phyloP scores from a whole-genome alignment of 2,329 filamentous ascomycete genomes.

The Sporothrix pseudoabietina region DNA sequence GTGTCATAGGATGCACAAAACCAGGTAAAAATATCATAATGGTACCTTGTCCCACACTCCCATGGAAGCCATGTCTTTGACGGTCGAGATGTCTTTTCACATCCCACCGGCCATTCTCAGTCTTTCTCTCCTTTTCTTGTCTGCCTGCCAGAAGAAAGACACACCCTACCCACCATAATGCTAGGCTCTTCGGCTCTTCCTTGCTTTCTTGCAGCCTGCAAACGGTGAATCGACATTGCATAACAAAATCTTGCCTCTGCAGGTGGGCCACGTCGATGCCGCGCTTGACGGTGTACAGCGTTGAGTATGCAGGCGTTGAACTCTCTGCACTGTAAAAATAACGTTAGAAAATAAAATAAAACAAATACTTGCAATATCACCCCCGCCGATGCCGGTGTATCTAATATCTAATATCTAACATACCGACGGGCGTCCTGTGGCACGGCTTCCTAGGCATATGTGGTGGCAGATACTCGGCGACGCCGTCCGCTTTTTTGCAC shows the following conservation, averaged over 20 bases:
- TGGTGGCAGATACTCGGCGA: background rate
- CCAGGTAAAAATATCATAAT: background rate
- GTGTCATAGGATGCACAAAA: background rate
- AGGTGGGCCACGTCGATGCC: conserved; percentile 24
- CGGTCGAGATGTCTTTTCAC: background rate
- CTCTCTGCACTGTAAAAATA: background rate
- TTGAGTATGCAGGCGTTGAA: background rate
- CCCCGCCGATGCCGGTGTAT: background rate
- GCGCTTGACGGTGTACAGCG: background rate
- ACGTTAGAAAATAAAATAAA: background rate
- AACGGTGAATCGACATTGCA: conserved; percentile 2
- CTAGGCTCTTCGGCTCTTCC: background rate
- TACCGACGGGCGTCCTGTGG: background rate
- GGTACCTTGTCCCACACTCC: background rate
- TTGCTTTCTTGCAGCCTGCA: background rate
- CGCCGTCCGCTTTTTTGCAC: background rate
- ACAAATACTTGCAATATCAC: background rate
- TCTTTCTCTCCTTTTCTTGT: too few relatives aligned
- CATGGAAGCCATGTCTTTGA: background rate
- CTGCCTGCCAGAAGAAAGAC: background rate
- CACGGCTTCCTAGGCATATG: background rate
- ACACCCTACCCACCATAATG: background rate
- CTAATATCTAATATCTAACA: background rate
- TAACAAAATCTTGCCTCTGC: conserved; percentile 23
- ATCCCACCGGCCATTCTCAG: background rate